Percentiles rank a stretch among this genome's conserved stretches.
These are phyloP conservation scores for Tolypocladium nubicola DNA, from an alignment of 2,329 filamentous ascomycete species.

Conservation along the genomic window DNA sequence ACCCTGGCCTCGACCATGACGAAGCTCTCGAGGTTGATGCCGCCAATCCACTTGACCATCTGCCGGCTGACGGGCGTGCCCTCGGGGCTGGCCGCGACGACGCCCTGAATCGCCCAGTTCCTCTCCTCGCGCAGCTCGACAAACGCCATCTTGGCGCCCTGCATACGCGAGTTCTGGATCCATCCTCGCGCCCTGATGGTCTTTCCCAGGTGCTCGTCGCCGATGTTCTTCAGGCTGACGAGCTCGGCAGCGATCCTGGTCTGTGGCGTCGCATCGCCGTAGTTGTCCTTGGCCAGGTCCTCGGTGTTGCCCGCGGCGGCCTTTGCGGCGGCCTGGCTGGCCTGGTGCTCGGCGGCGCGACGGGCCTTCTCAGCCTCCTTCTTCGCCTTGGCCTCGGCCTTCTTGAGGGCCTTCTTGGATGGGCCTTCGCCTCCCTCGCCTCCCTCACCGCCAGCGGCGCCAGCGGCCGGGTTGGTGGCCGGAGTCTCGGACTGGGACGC, in stretches of 20 bases:
- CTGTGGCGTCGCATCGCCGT: constrained; percentile 58
- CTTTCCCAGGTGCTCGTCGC: constrained; percentile 55
- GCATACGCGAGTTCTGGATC: constrained; percentile 78
- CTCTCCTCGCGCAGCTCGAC: constrained; percentile 70
- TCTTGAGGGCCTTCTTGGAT: constrained; percentile 65
- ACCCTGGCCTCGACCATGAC: constrained; percentile 73
- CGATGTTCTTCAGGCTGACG: constrained; percentile 52
- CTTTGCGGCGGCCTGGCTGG: constrained; percentile 56
- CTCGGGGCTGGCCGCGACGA: constrained; percentile 57
- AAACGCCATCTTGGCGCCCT: constrained; percentile 87
- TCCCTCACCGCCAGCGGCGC: background rate
- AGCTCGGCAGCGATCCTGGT: constrained; percentile 46
- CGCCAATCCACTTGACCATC: constrained; percentile 89
- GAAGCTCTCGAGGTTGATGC: constrained; percentile 68
- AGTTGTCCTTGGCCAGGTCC: constrained; percentile 65
- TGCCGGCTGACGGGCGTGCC: constrained; percentile 61
- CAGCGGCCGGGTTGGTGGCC: background rate
- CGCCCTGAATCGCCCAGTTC: constrained; percentile 71
- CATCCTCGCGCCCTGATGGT: constrained; percentile 67
- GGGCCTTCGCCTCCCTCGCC: constrained; percentile 2
- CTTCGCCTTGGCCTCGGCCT: constrained; percentile 75
- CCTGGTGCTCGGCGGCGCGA: constrained; percentile 63
- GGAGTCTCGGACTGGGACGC: background rate
- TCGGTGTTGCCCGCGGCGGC: constrained; percentile 56
- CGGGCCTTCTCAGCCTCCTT: constrained; percentile 75